A percentile compares a stretch with the other conserved stretches of the same genome.
Evolutionary conservation across 345 rosid species (phyloP).

Genomic region (Sisymbrium altissimum): DNA sequence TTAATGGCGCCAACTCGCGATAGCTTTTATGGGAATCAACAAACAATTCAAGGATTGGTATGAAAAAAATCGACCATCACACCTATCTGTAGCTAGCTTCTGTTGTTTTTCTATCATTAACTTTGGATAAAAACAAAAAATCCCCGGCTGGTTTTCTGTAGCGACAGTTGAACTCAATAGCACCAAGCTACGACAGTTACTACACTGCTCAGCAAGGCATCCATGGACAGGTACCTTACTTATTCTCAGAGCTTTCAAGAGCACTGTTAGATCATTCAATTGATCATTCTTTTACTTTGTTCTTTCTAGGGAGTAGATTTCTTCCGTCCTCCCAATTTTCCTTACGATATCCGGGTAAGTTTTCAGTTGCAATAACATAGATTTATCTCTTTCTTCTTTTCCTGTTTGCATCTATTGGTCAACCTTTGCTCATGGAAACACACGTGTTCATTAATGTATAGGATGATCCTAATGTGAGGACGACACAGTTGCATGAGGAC

Average conservation of each 20-base stretch:
- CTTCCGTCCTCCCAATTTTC: slow-evolving; percentile 51
- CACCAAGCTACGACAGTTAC: slow-evolving; percentile 57
- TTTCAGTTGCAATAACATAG: neutral
- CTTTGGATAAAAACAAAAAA: slow-evolving; percentile 20
- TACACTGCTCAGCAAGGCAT: slow-evolving; percentile 51
- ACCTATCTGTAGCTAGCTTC: slow-evolving; percentile 15
- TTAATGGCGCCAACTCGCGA: slow-evolving; percentile 57
- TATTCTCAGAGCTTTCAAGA: slow-evolving; percentile 1
- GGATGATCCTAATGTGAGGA: slow-evolving; percentile 81
- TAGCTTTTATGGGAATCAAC: slow-evolving; percentile 50
- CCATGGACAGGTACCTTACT: slow-evolving; percentile 48
- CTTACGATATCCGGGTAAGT: slow-evolving; percentile 58
- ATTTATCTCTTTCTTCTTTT: neutral
- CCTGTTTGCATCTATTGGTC: neutral
- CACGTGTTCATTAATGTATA: slow-evolving; percentile 18
- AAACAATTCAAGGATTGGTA: slow-evolving; percentile 59
- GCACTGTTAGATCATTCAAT: neutral
- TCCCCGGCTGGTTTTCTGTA: slow-evolving; percentile 27
- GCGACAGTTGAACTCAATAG: slow-evolving; percentile 59
- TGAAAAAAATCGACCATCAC: slow-evolving; percentile 31
- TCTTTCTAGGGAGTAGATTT: slow-evolving; percentile 57
- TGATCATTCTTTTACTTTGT: neutral
- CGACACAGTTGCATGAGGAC: slow-evolving; percentile 65
- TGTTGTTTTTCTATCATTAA: slow-evolving; percentile 24
- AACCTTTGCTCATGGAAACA: slow-evolving; percentile 17